phyloP scores from a whole-genome alignment of 2,329 filamentous ascomycete genomes.

The Westerdykella sp. region DNA sequence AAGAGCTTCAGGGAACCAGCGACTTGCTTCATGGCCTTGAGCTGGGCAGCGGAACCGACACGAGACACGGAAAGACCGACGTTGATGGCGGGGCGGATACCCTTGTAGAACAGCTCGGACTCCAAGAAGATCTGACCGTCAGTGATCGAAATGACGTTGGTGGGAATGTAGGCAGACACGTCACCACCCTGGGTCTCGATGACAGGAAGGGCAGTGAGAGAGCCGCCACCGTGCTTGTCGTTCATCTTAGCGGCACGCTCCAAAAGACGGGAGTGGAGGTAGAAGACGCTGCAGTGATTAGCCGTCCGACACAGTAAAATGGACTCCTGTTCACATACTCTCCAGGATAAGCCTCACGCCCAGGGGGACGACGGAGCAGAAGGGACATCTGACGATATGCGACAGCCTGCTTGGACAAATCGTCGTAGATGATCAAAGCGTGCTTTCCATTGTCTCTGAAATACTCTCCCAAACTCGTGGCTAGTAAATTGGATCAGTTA shows the following conservation, averaged over 20 bases:
- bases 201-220: slow-evolving; percentile 91
- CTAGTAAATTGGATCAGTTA: no score
- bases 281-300: slow-evolving; percentile 65
- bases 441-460: slow-evolving; percentile 86
- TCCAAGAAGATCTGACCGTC: slow-evolving; percentile 99
- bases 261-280: slow-evolving; percentile 97
- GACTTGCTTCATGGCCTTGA: slow-evolving; percentile 99
- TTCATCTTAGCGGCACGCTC: slow-evolving; percentile 99
- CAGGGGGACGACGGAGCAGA: slow-evolving; percentile 91
- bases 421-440: slow-evolving; percentile 85
- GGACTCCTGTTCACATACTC: slow-evolving; percentile 50
- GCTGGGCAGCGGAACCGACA: slow-evolving; percentile 98
- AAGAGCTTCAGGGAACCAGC: slow-evolving; percentile 99
- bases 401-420: slow-evolving; percentile 96
- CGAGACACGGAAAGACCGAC: slow-evolving; percentile 99
- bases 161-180: slow-evolving; percentile 99
- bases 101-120: slow-evolving; percentile 99
- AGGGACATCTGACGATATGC: slow-evolving; percentile 99
- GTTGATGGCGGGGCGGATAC: slow-evolving; percentile 99
- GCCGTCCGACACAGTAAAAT: slow-evolving; percentile 17
- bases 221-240: slow-evolving; percentile 89
- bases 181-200: slow-evolving; percentile 99
- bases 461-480: slow-evolving; percentile 45
- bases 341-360: slow-evolving; percentile 98
- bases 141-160: slow-evolving; percentile 99